Evolutionary conservation across 208 protist genomes (phyloP).

Genomic region (Paratrypanosoma confusum): DNA sequence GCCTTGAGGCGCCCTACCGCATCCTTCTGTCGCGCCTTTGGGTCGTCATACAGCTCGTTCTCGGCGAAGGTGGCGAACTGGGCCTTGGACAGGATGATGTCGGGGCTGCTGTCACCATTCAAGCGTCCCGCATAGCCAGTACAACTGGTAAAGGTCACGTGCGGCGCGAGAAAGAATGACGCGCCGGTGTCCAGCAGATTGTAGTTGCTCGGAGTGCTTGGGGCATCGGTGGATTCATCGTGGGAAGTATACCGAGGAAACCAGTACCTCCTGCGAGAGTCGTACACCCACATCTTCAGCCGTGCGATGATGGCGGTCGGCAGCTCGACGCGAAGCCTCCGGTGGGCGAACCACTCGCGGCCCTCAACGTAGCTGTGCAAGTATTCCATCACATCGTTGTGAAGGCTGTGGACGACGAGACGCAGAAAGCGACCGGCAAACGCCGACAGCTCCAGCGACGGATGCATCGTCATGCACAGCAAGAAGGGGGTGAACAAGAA

Average conservation of each 20-base stretch:
- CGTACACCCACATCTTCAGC: conserved; percentile 41
- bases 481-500: conserved; percentile 50
- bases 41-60: conserved; percentile 19
- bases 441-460: conserved; percentile 52
- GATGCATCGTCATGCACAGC: conserved; percentile 41
- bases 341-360: conserved; percentile 44
- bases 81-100: conserved; percentile 36
- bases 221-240: no score
- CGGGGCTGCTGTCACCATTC: neutral
- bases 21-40: neutral
- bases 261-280: no score
- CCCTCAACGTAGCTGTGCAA: conserved; percentile 67
- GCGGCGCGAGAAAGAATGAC: conserved; percentile 1
- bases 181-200: neutral
- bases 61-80: conserved; percentile 55
- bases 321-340: conserved; percentile 28
- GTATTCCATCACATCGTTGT: conserved; percentile 61
- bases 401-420: conserved; percentile 52
- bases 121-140: conserved; percentile 1
- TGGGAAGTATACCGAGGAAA: no score
- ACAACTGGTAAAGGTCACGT: conserved; percentile 16
- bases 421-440: conserved; percentile 68
- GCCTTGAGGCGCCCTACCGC: conserved; percentile 1
- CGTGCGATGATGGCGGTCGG: conserved; percentile 23
- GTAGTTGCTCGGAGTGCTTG: no score